Conservation (phyloP, 2,329 filamentous ascomycete genomes). For the Amesomyces nigricolor region DNA sequence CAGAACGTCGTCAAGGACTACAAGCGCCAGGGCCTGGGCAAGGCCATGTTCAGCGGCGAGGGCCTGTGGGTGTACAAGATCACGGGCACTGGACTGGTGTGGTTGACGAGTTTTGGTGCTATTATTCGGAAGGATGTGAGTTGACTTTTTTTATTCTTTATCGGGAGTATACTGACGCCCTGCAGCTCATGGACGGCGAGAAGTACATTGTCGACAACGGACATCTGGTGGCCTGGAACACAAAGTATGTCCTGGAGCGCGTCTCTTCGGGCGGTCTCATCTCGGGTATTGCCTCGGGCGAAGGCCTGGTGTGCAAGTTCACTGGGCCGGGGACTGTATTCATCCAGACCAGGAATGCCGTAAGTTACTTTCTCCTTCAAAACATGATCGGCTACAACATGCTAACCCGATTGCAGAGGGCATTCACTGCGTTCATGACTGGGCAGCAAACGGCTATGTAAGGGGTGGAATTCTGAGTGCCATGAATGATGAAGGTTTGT, state of each 20-base stretch:
- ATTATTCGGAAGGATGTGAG: slow-evolving; percentile 90
- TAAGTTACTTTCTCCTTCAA: slow-evolving; percentile 34
- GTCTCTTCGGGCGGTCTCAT: slow-evolving; percentile 87
- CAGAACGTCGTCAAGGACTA: slow-evolving; percentile 84
- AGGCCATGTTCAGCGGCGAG: slow-evolving; percentile 91
- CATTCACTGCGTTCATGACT: slow-evolving; percentile 48
- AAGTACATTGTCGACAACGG: slow-evolving; percentile 91
- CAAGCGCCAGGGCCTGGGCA: slow-evolving; percentile 77
- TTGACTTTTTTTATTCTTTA: slow-evolving; percentile 14
- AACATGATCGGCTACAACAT: neutral
- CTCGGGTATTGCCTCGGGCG: slow-evolving; percentile 73
- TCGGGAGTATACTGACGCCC: neutral
- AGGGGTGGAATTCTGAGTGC: neutral
- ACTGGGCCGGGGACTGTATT: slow-evolving; percentile 87
- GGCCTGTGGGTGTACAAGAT: slow-evolving; percentile 89
- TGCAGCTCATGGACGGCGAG: slow-evolving; percentile 59
- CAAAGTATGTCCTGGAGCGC: slow-evolving; percentile 85
- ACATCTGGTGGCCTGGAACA: slow-evolving; percentile 94
- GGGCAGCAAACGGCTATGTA: slow-evolving; percentile 35
- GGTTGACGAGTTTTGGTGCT: slow-evolving; percentile 89
- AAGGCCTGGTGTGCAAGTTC: slow-evolving; percentile 93
- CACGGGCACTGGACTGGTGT: slow-evolving; percentile 71
- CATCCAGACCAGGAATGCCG: slow-evolving; percentile 84
- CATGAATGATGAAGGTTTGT: neutral
- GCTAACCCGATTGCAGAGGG: slow-evolving; percentile 34